phyloP scores from a whole-genome alignment of 164 flowering plant species.

The Nelumbo lutea region DNA sequence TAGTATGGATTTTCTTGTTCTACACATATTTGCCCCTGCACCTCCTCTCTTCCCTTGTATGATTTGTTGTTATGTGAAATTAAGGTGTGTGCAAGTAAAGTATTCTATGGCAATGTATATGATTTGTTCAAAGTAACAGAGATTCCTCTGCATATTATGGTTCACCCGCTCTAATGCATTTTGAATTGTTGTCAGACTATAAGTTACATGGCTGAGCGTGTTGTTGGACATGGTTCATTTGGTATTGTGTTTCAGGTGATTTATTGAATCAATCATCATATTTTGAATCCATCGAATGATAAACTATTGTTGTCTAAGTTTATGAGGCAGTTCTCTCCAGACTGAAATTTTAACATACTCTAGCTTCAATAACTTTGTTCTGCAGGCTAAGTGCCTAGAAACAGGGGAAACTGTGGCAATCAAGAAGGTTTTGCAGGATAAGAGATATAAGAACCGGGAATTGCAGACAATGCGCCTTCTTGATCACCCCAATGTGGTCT shows the following conservation, averaged over 20 bases:
- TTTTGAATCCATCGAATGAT: background rate
- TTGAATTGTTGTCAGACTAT: slow-evolving; percentile 37
- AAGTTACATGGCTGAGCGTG: slow-evolving; percentile 81
- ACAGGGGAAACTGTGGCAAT: slow-evolving; percentile 75
- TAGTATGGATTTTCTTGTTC: no score
- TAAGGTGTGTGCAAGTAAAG: background rate
- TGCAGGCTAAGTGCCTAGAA: slow-evolving; percentile 70
- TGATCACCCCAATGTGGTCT: slow-evolving; percentile 72
- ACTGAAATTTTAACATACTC: background rate
- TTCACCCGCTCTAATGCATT: slow-evolving; percentile 1
- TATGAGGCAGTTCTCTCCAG: background rate
- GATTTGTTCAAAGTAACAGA: background rate
- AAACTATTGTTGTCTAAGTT: no score
- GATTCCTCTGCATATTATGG: background rate
- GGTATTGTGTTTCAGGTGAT: slow-evolving; percentile 75
- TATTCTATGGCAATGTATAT: no score
- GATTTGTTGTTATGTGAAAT: no score
- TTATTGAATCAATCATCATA: background rate
- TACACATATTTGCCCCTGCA: background rate
- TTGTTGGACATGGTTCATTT: slow-evolving; percentile 72
- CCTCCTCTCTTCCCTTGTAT: background rate
- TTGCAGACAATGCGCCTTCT: slow-evolving; percentile 78
- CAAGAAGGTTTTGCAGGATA: slow-evolving; percentile 72
- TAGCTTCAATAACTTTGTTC: slow-evolving; percentile 7
- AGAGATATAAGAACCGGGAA: slow-evolving; percentile 76